Percentiles rank a stretch among this genome's conserved stretches.
Evolutionary conservation across 2,329 filamentous ascomycete species (phyloP).

Genomic region (Nemania sp.): DNA sequence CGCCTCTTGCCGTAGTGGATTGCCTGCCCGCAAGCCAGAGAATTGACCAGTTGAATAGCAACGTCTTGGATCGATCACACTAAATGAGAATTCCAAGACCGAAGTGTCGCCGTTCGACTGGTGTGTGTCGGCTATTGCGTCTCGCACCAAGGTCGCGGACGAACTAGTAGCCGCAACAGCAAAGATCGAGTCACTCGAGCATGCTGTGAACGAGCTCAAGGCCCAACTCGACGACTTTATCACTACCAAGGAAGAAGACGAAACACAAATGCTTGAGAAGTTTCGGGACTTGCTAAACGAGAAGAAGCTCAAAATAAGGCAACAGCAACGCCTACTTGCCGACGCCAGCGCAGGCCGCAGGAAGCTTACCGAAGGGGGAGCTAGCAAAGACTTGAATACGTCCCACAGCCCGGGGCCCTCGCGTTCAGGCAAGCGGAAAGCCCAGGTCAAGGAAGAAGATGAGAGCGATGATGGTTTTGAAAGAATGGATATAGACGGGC

Average conservation of each 20-base stretch:
- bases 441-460: slow-evolving; percentile 39
- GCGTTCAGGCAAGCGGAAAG: slow-evolving; percentile 56
- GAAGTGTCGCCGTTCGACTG: slow-evolving; percentile 70
- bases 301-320: slow-evolving; percentile 78
- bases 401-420: slow-evolving; percentile 43
- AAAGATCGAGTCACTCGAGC: slow-evolving; percentile 54
- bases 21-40: too few species aligned
- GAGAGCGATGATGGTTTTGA: slow-evolving; percentile 49
- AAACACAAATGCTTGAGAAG: slow-evolving; percentile 68
- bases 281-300: slow-evolving; percentile 73
- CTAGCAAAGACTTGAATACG: slow-evolving; percentile 25
- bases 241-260: slow-evolving; percentile 66
- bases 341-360: slow-evolving; percentile 48
- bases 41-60: slow-evolving; percentile 51
- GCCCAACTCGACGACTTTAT: slow-evolving; percentile 68
- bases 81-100: slow-evolving; percentile 56
- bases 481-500: slow-evolving; percentile 54
- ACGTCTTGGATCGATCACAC: slow-evolving; percentile 67
- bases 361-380: slow-evolving; percentile 39
- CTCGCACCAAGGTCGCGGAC: slow-evolving; percentile 49
- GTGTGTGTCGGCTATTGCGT: slow-evolving; percentile 62
- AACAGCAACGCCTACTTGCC: slow-evolving; percentile 67
- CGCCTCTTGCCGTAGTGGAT: slow-evolving; percentile 38
- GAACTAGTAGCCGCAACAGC: slow-evolving; percentile 49
- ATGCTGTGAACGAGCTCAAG: slow-evolving; percentile 60